A percentile compares a stretch with the other conserved stretches of the same genome.
phyloP scores from a whole-genome alignment of 768 basidiomycete species.

The Pholiota conissans region DNA sequence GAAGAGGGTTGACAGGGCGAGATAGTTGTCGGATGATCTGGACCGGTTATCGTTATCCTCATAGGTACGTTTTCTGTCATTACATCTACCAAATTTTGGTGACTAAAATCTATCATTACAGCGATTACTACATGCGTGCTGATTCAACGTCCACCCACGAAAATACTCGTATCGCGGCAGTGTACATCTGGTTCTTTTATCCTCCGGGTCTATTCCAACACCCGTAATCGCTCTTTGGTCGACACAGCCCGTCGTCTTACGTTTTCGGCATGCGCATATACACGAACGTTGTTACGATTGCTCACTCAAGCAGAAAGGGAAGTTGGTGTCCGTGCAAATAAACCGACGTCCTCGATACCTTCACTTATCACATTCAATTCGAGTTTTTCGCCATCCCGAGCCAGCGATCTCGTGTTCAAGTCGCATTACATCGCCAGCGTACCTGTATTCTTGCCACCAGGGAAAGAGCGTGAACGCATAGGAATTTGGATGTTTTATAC shows the following conservation, averaged over 20 bases:
- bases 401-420: constrained; percentile 49
- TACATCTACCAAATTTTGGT: neutral
- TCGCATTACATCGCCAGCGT: constrained; percentile 67
- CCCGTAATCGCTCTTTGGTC: constrained; percentile 38
- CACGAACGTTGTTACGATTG: constrained; percentile 75
- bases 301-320: constrained; percentile 76
- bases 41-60: constrained; percentile 68
- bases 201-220: constrained; percentile 39
- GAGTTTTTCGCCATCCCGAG: constrained; percentile 18
- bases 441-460: constrained; percentile 46
- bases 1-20: constrained; percentile 66
- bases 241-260: constrained; percentile 52
- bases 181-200: constrained; percentile 54
- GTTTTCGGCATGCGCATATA: constrained; percentile 72
- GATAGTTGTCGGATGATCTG: constrained; percentile 61
- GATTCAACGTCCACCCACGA: constrained; percentile 76
- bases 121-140: constrained; percentile 78
- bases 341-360: constrained; percentile 16
- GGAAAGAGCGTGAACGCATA: constrained; percentile 64
- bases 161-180: constrained; percentile 59
- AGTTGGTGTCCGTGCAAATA: constrained; percentile 24
- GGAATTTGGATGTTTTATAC: constrained; percentile 62
- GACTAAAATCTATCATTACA: constrained; percentile 57
- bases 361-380: constrained; percentile 10
- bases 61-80: constrained; percentile 43